Evolutionary conservation across 176 grass and related monocot species (phyloP).

Genomic region (Microstegium vimineum): DNA sequence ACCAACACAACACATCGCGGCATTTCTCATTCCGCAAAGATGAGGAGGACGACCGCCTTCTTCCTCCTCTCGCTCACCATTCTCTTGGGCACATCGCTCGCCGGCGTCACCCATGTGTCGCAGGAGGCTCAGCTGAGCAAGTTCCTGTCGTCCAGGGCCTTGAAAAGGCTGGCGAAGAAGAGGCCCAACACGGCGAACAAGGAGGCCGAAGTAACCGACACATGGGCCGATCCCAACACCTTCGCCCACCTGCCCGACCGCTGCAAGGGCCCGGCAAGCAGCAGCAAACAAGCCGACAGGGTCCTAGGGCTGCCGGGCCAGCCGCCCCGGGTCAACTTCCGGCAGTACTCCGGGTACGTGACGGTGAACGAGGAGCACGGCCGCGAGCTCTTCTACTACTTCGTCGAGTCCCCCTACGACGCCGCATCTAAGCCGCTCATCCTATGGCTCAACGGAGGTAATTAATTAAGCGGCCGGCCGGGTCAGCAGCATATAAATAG

Average conservation of each 20-base stretch:
- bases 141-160: constrained; percentile 15
- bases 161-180: neutral
- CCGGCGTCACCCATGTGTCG: neutral
- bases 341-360: constrained; percentile 47
- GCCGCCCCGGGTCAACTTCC: constrained; percentile 28
- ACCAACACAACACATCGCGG: neutral
- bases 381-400: constrained; percentile 57
- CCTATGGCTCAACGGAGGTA: constrained; percentile 58
- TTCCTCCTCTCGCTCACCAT: constrained; percentile 1
- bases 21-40: neutral
- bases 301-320: constrained; percentile 39
- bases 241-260: constrained; percentile 6
- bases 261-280: neutral
- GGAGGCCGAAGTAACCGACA: neutral
- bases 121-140: constrained; percentile 25
- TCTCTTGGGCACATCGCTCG: neutral
- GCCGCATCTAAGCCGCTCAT: constrained; percentile 31
- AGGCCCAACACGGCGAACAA: neutral
- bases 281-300: constrained; percentile 14
- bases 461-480: no score
- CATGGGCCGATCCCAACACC: neutral
- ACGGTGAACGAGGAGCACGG: constrained; percentile 28
- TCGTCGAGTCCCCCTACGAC: constrained; percentile 35
- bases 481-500: no score
- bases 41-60: neutral